Base-by-base conservation (phyloP, 148 eudicot species). In the Polygonum aviculare region DNA sequence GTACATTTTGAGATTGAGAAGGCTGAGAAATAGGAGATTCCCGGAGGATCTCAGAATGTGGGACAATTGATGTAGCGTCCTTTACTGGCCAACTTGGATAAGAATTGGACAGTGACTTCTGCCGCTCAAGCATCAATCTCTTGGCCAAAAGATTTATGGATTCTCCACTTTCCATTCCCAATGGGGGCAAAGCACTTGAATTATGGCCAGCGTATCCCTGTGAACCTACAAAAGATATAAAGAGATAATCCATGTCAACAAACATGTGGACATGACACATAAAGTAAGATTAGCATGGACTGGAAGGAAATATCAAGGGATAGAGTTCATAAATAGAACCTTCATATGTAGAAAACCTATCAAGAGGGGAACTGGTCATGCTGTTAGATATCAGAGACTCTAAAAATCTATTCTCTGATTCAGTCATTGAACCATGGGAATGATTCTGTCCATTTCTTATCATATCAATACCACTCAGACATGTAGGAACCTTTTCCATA, bases 371-470 rank as follows among this genome's bases (percentile, higher is more conserved):
- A 65, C 74, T 67, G 85, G 83, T 77, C 78, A 78, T 52, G 69
- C 84, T 83, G 72, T 85, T 83, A 75, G 93, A 80, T 94, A 96
- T 93, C 83, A 96, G 81, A 19, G 99, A 96, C 87, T 93, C 99
- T 76, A 93, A 55, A 80, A 86, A 96, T 82, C 87, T 87, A 74
- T 91, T 96, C 80, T 90, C 97, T 63, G 91, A 90, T 60, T 93
- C 98, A 39, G 81, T 83, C 55, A 85, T 48, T 22, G 92, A 69
- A 77, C 89, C 83, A 57, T 69, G 86, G 10, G 74, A 74, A 72
- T 74, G 89, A 79, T 85, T 83, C 74, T 79, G 83, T 60, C 90
- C 90, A 78, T 71, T 81, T 70, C 84, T 86, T 73, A 77, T 52
- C 69, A 75, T 69, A 76, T 90, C 86, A 78, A 78, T 36, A 35